Percentiles rank a stretch among this genome's conserved stretches.
Evolutionary conservation across 2,329 filamentous ascomycete genomes (phyloP).

Genomic region (Aspergillus bombycis): DNA sequence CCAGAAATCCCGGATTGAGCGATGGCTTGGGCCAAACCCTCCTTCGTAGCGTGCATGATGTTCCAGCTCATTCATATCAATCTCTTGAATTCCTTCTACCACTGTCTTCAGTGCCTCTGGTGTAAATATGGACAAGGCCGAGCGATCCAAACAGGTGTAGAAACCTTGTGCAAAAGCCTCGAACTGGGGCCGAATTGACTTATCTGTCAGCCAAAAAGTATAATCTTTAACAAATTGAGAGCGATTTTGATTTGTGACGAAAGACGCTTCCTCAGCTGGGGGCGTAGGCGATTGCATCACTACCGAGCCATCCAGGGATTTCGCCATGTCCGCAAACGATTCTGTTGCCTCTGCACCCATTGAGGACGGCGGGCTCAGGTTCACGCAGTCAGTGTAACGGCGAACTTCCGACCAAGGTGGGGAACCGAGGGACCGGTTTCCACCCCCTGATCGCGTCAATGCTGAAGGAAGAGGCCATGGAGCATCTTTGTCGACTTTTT

Average conservation of each 20-base stretch:
- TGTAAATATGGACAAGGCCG: slow-evolving; percentile 72
- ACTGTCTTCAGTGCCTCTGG: slow-evolving; percentile 72
- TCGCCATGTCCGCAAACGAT: slow-evolving; percentile 21
- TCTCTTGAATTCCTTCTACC: slow-evolving; percentile 80
- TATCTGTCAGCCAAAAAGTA: slow-evolving; percentile 77
- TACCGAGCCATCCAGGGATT: slow-evolving; percentile 28
- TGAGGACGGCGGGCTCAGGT: slow-evolving; percentile 26
- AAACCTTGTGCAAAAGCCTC: slow-evolving; percentile 83
- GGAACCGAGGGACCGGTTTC: slow-evolving; percentile 10
- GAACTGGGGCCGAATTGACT: slow-evolving; percentile 76
- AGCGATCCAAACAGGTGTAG: slow-evolving; percentile 69
- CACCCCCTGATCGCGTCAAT: slow-evolving; percentile 10
- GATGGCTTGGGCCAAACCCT: slow-evolving; percentile 72
- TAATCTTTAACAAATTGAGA: slow-evolving; percentile 81
- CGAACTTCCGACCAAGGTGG: slow-evolving; percentile 29
- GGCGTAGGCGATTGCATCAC: slow-evolving; percentile 31
- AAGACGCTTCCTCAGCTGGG: slow-evolving; percentile 57
- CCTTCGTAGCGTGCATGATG: slow-evolving; percentile 74
- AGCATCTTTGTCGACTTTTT: slow-evolving; percentile 42
- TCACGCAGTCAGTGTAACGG: slow-evolving; percentile 21
- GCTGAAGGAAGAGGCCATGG: slow-evolving; percentile 35
- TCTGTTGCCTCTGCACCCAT: slow-evolving; percentile 25
- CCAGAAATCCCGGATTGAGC: slow-evolving; percentile 81
- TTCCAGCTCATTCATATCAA: slow-evolving; percentile 75
- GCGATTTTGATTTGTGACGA: slow-evolving; percentile 83